Evolutionary conservation across 2,329 filamentous ascomycete genomes (phyloP).

Genomic region (Fusarium sp.): DNA sequence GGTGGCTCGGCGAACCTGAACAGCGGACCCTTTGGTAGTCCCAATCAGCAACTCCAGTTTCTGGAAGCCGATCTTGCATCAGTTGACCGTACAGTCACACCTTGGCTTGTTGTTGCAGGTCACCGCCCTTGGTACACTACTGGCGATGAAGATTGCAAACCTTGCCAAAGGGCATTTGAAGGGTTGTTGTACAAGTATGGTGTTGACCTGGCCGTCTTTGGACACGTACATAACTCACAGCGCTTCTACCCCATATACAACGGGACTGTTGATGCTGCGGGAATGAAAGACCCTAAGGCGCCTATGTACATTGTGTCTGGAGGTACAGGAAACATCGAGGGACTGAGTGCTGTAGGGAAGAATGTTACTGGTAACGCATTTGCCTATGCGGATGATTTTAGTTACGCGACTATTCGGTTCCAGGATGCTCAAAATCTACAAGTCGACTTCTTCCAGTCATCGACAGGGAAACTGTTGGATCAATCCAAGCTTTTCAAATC

Average conservation of each 20-base stretch:
- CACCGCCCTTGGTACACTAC: constrained; percentile 63
- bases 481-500: constrained; percentile 21
- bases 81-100: constrained; percentile 65
- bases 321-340: constrained; percentile 25
- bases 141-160: constrained; percentile 35
- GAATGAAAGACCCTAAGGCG: constrained; percentile 18
- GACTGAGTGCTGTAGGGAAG: constrained; percentile 9
- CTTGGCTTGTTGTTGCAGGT: constrained; percentile 54
- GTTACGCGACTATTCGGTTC: constrained; percentile 24
- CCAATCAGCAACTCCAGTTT: constrained; percentile 24
- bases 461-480: constrained; percentile 12
- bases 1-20: constrained; percentile 25
- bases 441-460: constrained; percentile 16
- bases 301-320: constrained; percentile 29
- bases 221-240: constrained; percentile 26
- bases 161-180: constrained; percentile 29
- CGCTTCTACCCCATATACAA: constrained; percentile 20
- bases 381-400: constrained; percentile 29
- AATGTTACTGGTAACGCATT: constrained; percentile 12
- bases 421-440: constrained; percentile 13
- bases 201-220: constrained; percentile 21
- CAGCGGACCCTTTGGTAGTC: constrained; percentile 15
- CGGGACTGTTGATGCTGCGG: constrained; percentile 13
- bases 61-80: constrained; percentile 54
- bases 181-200: constrained; percentile 23